Conservation (phyloP, 2,329 filamentous ascomycete genomes). For the Cladosporium sp. region DNA sequence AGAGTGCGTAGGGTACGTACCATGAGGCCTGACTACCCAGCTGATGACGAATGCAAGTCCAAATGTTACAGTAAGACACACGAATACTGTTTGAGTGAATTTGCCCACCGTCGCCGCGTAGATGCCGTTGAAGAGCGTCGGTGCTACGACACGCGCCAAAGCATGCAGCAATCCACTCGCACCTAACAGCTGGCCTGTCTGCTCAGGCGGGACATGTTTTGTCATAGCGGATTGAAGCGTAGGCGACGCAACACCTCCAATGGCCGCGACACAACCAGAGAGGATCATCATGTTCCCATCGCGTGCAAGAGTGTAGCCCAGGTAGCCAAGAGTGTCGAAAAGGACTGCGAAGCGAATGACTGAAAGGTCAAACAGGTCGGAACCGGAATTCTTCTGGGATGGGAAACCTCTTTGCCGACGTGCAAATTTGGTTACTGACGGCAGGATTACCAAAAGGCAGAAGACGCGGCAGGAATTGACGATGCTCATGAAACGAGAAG, state of each 20-base stretch:
- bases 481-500: conserved; percentile 75
- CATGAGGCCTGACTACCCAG: conserved; percentile 67
- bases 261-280: conserved; percentile 67
- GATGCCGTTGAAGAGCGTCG: conserved; percentile 78
- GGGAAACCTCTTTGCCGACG: conserved; percentile 50
- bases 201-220: conserved; percentile 82
- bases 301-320: conserved; percentile 68
- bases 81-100: conserved; percentile 79
- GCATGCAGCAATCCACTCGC: conserved; percentile 83
- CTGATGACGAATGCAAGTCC: conserved; percentile 60
- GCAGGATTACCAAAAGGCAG: conserved; percentile 70
- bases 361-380: conserved; percentile 71
- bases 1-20: conserved; percentile 50
- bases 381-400: conserved; percentile 58
- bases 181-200: conserved; percentile 81
- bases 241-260: conserved; percentile 81
- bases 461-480: conserved; percentile 73
- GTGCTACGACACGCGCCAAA: conserved; percentile 71
- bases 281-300: conserved; percentile 62
- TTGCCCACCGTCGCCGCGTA: conserved; percentile 76
- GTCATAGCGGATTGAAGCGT: conserved; percentile 80
- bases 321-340: conserved; percentile 70
- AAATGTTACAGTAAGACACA: conserved; percentile 67
- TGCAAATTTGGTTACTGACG: conserved; percentile 70
- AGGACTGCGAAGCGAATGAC: conserved; percentile 71